These are phyloP conservation scores for Irpex rosettiformis DNA, from an alignment of 1,284 basidiomycete species.

Conservation along the genomic window DNA sequence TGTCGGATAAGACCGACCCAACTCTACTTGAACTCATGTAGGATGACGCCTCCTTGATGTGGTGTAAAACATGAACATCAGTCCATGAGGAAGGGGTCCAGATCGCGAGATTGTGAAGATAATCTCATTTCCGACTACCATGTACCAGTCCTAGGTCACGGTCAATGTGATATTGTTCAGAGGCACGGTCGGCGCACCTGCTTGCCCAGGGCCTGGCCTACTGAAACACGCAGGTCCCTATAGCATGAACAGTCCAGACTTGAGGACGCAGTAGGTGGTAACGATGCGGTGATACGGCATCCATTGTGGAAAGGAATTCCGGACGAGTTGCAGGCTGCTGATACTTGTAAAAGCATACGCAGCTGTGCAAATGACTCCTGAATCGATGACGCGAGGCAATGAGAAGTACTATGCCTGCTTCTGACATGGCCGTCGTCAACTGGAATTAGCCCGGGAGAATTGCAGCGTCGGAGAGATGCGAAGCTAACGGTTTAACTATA, in stretches of 20 bases:
- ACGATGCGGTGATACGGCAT: background rate
- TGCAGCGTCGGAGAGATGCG: slow-evolving; percentile 1
- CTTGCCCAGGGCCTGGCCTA: background rate
- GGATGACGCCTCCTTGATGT: background rate
- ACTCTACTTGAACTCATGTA: background rate
- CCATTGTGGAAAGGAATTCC: background rate
- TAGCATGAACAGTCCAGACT: background rate
- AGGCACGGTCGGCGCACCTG: background rate
- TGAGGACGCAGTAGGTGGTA: background rate
- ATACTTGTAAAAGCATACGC: background rate
- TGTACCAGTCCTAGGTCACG: background rate
- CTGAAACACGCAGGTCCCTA: background rate
- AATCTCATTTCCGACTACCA: slow-evolving; percentile 2
- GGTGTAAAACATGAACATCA: background rate
- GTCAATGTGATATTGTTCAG: background rate
- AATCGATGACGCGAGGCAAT: slow-evolving; percentile 13
- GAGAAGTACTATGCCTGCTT: background rate
- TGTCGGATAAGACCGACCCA: background rate
- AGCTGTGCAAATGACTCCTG: background rate
- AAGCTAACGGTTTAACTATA: background rate
- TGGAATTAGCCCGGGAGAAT: background rate
- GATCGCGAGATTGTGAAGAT: background rate
- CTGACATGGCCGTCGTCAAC: background rate
- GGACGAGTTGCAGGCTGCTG: background rate
- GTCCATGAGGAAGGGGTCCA: background rate